Conservation (phyloP, 768 basidiomycete species). For the Boletus sp. region DNA sequence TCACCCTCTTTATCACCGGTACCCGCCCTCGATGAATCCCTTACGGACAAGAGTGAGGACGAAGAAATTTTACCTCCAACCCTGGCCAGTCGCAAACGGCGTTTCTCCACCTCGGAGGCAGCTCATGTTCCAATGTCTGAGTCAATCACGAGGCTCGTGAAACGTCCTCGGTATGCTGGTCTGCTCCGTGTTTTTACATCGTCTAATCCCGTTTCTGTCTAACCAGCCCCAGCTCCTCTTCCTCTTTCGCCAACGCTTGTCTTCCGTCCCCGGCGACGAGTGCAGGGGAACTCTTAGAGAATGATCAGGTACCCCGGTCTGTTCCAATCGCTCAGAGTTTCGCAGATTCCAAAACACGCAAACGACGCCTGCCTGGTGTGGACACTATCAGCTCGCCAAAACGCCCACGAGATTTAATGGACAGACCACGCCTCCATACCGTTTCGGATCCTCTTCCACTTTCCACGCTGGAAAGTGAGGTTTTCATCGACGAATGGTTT, state of each 20-base stretch:
- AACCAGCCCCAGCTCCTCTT: not conserved
- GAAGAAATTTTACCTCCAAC: too few relatives aligned
- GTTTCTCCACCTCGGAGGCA: too few relatives aligned
- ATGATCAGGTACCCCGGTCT: not conserved
- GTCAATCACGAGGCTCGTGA: too few relatives aligned
- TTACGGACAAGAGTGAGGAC: too few relatives aligned
- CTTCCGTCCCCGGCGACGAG: constrained; percentile 2
- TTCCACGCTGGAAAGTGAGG: constrained; percentile 11
- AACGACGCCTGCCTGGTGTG: constrained; percentile 37
- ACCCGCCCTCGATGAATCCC: too few relatives aligned
- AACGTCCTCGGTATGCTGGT: too few relatives aligned
- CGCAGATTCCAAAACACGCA: constrained; percentile 9
- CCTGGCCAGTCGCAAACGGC: too few relatives aligned
- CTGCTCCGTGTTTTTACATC: too few relatives aligned
- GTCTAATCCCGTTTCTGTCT: too few relatives aligned
- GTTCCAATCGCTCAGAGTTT: not conserved
- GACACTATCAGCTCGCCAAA: constrained; percentile 21
- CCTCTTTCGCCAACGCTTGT: not conserved
- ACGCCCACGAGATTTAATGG: constrained; percentile 20
- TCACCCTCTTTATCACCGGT: too few relatives aligned
- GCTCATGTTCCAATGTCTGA: too few relatives aligned
- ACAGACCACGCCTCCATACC: constrained; percentile 18
- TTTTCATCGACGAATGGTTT: constrained; percentile 37
- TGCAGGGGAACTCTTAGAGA: not conserved
- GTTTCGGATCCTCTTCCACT: constrained; percentile 32